Conservation (phyloP, 1,284 basidiomycete species). For the Xanthoconium separans region DNA sequence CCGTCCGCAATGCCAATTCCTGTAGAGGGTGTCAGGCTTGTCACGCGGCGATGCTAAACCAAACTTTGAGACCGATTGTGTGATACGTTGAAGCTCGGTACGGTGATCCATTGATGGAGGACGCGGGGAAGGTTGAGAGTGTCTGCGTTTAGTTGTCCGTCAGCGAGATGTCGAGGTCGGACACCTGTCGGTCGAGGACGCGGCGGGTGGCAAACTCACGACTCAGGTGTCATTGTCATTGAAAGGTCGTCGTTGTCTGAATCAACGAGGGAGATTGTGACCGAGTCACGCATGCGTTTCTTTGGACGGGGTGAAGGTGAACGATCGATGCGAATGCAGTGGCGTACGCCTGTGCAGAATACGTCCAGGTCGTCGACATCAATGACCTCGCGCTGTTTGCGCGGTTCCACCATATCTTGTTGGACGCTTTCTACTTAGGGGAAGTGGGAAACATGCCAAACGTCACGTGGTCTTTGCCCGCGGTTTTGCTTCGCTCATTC, state of each 20-base stretch:
- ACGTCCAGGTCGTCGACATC: conserved; percentile 29
- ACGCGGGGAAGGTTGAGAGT: neutral
- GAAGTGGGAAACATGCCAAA: conserved; percentile 1
- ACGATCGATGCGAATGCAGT: conserved; percentile 16
- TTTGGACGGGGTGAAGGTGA: conserved; percentile 8
- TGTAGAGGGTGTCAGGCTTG: conserved; percentile 14
- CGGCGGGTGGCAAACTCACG: conserved; percentile 12
- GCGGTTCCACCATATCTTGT: conserved; percentile 8
- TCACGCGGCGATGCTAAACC: neutral
- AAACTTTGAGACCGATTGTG: conserved; percentile 24
- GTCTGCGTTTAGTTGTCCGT: neutral
- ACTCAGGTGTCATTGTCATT: neutral
- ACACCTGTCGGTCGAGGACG: neutral
- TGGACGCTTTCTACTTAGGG: neutral
- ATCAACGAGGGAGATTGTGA: conserved; percentile 20
- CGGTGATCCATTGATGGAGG: neutral
- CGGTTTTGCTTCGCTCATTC: too few species aligned
- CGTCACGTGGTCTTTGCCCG: conserved; percentile 22
- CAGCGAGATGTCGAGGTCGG: neutral
- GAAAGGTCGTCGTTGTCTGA: conserved; percentile 16
- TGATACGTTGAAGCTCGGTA: conserved; percentile 28
- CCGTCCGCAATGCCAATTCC: conserved; percentile 23
- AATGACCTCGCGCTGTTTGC: conserved; percentile 20
- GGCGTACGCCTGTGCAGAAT: conserved; percentile 19
- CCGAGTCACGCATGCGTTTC: conserved; percentile 11